Base-by-base conservation (phyloP, 768 basidiomycete genomes). In the Suillus clintonianus region DNA sequence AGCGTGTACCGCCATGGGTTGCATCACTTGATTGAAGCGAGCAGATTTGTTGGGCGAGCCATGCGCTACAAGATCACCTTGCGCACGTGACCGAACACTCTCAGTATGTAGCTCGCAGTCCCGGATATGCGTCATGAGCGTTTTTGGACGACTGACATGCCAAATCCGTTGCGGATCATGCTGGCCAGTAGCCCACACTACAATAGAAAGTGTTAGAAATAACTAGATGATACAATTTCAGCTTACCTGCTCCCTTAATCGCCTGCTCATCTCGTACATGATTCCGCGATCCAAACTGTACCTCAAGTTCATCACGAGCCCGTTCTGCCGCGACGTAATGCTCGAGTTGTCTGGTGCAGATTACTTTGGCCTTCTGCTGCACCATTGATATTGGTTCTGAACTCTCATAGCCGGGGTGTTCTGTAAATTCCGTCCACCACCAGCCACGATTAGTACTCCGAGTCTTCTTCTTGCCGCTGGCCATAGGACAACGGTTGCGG, bases 151-250 rank as follows among this genome's bases (percentile, higher is more conserved):
- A 59, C 64, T 65, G 53, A 67, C 30, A 34, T 55, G 42, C 66
- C 64, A 67, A 37, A 65, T 60, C 8, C 4, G 17, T 2, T 53
- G 61, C 10, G 39, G 1, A 24, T 65, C 59, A 15, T 4, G 60
- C 43, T 65, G 66, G 8, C 7, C 64, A 24, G 27, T 63, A 22
- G 59, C 66, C 66, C 66, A 67, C 36, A 65, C 64, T 62, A 45
- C 8, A 39, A 39, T 39, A 39, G 13, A 10, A 37, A 39, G 39
- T 39, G 39, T 39, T 39, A 39, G 39, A 13, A 39, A 39, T 39
- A 14, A 4, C 14, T 39, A 39, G 39, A 14, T 39, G 13, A 14
- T 39, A 39, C 11, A 39, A 39, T 39, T 39, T 39, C 14, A 39
- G 13, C 43, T n/a, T 45, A 45, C 45, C 45, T 45, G 45, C 45